Evolutionary conservation across 495 filamentous ascomycete genomes (phyloP).

Genomic region (Trichoderma reesei): DNA sequence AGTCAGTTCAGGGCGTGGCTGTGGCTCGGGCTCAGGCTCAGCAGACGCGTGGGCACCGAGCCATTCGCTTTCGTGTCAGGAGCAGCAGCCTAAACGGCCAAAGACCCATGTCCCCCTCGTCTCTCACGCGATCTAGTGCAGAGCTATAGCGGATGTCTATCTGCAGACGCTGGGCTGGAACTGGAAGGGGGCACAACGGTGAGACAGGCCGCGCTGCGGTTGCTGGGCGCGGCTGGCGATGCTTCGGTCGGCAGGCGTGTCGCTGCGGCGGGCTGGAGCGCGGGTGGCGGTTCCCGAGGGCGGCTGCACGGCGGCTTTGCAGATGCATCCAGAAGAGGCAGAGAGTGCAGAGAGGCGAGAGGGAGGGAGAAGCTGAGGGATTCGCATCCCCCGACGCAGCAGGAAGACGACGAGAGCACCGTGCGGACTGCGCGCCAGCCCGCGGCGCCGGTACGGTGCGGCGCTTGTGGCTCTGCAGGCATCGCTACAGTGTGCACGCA

Average conservation of each 20-base stretch:
- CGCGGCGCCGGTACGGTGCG: neutral
- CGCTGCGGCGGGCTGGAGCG: too few species aligned
- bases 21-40: neutral
- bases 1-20: neutral
- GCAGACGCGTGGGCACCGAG: too few species aligned
- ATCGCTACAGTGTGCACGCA: neutral
- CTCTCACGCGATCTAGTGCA: constrained; percentile 1
- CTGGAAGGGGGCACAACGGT: neutral
- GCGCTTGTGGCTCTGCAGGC: neutral
- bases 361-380: too few species aligned
- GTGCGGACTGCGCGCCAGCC: neutral
- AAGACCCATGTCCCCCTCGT: neutral
- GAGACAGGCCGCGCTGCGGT: neutral
- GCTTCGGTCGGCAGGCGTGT: too few species aligned
- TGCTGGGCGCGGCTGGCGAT: too few species aligned
- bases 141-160: neutral
- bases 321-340: too few species aligned
- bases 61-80: neutral
- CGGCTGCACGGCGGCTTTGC: too few species aligned
- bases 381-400: too few species aligned
- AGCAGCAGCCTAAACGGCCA: constrained; percentile 8
- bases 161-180: neutral
- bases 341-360: too few species aligned
- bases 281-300: too few species aligned
- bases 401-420: too few species aligned